Base-by-base conservation (phyloP, 2,329 filamentous ascomycete genomes). In the Cytospora paraplurivora region DNA sequence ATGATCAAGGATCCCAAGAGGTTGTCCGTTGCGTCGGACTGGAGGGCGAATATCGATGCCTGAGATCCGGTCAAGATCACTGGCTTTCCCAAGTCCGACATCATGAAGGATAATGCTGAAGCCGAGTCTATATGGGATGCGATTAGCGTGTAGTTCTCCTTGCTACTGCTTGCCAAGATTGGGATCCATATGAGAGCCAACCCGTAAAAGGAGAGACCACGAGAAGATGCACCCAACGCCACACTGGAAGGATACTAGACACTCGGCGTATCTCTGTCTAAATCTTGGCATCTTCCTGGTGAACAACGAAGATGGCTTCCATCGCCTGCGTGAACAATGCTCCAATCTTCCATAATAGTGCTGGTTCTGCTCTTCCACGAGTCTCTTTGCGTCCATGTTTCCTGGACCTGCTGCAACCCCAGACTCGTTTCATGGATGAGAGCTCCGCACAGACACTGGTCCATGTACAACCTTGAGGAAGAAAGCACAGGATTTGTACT, bases 11-110 rank as follows among this genome's bases (percentile, higher is more conserved):
- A 93, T 21, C 91, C 91, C 6, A 97, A 84, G 13, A 97, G 83
- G 72, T 97, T 97, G 77, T 96, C 93, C 44, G 93, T 90, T 11
- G 93, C 93, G 75, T 97, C 93, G 58, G 90, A 95, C 76, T 97
- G 93, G 33, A 96, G 85, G 66, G 93, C 88, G 70, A 95, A 90
- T 83, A 97, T 97, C 54, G 92, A 92, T 0, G 93, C 90, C 73
- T 92, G 89, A 3, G 88, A 90, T 1, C 89, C 89, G 0, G 93
- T 97, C 56, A 97, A 81, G 61, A 97, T 89, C 37, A 97, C 91
- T 1, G 93, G 92, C 79, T 97, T 97, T 57, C 92, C 93, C 15
- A 97, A 82, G 72, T 96, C 92, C 71, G 90, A 85, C 74, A 97
- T 85, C 91, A 97, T 96, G 78, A 97, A 97, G 69, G 91, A 95